phyloP scores from a whole-genome alignment of 371 early-diverging fungal genomes.

The Blastocladiella emersonii region DNA sequence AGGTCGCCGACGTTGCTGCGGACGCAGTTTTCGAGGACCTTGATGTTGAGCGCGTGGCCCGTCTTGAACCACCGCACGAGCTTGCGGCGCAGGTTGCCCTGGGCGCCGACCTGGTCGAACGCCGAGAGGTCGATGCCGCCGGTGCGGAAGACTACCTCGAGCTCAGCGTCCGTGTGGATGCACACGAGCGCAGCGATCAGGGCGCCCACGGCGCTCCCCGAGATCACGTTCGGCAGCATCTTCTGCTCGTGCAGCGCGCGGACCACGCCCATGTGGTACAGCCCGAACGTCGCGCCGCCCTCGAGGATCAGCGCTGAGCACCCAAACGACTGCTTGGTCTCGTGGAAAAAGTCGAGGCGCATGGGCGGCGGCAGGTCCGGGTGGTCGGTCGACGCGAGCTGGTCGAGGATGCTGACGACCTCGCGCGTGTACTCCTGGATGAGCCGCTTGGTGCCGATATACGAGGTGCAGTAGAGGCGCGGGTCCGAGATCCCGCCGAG shows the following conservation, averaged over 20 bases:
- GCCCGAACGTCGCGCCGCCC: constrained; percentile 53
- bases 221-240: constrained; percentile 50
- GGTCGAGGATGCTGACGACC: constrained; percentile 40
- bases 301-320: constrained; percentile 52
- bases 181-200: constrained; percentile 62
- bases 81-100: constrained; percentile 40
- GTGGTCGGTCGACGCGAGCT: constrained; percentile 29
- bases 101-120: constrained; percentile 34
- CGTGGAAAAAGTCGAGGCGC: constrained; percentile 51
- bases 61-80: constrained; percentile 45
- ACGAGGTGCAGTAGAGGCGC: constrained; percentile 38
- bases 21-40: constrained; percentile 50
- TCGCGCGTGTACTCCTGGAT: constrained; percentile 57
- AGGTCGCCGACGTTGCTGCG: constrained; percentile 51
- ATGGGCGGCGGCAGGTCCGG: constrained; percentile 32
- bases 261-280: constrained; percentile 61
- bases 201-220: constrained; percentile 54
- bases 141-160: constrained; percentile 35
- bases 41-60: constrained; percentile 54
- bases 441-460: constrained; percentile 47
- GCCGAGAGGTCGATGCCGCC: constrained; percentile 48
- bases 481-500: constrained; percentile 57
- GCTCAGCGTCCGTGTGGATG: constrained; percentile 51
- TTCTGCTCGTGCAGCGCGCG: constrained; percentile 49
- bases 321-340: constrained; percentile 50